phyloP scores from a whole-genome alignment of 2,329 filamentous ascomycete species.

The Colletotrichum horii region DNA sequence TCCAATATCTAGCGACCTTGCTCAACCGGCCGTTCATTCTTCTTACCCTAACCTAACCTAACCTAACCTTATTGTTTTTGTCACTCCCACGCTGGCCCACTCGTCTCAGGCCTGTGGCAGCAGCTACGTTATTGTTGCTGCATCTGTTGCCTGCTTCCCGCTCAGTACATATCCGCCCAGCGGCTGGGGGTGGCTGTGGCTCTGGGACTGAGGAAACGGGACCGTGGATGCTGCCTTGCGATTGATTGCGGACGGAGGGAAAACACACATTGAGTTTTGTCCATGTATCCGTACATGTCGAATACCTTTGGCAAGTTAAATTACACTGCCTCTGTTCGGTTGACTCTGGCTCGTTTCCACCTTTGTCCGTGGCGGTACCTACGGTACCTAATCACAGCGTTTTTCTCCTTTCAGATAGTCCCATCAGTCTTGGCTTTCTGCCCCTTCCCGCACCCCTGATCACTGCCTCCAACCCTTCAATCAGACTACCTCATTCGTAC shows the following conservation, averaged over 20 bases:
- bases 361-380: background rate
- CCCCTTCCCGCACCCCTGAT: background rate
- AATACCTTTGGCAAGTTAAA: background rate
- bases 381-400: background rate
- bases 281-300: background rate
- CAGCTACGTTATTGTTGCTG: background rate
- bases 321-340: background rate
- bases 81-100: background rate
- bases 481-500: background rate
- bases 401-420: background rate
- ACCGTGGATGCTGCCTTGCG: background rate
- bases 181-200: slow-evolving; percentile 1
- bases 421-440: background rate
- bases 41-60: slow-evolving; percentile 14
- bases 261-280: background rate
- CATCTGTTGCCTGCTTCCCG: slow-evolving; percentile 11
- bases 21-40: background rate
- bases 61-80: slow-evolving; percentile 7
- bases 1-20: background rate
- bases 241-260: background rate
- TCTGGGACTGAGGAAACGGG: background rate
- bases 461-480: background rate
- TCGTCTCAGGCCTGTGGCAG: background rate
- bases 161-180: background rate
- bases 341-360: background rate